These are phyloP conservation scores for Blastomyces gilchristii DNA, from an alignment of 2,329 filamentous ascomycete genomes.

Conservation along the genomic window DNA sequence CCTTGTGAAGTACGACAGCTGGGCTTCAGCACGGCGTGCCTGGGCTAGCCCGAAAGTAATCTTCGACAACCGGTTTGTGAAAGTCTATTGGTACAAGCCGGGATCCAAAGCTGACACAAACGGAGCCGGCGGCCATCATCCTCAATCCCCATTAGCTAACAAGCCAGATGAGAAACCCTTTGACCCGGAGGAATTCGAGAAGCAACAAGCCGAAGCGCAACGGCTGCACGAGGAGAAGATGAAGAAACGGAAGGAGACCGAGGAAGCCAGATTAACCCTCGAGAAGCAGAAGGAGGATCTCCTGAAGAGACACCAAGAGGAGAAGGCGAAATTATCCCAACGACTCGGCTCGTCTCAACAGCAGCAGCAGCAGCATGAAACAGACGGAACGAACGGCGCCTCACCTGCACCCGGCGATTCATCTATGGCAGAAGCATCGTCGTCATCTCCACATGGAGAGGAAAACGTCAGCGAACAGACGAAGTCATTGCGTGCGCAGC, in stretches of 20 bases:
- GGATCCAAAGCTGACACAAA: slow-evolving; percentile 27
- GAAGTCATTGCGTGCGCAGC: slow-evolving; percentile 43
- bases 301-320: slow-evolving; percentile 46
- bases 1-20: slow-evolving; percentile 45
- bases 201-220: slow-evolving; percentile 48
- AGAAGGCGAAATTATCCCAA: slow-evolving; percentile 42
- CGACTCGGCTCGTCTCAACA: slow-evolving; percentile 35
- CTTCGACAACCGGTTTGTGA: slow-evolving; percentile 55
- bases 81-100: slow-evolving; percentile 52
- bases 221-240: slow-evolving; percentile 46
- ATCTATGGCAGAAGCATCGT: slow-evolving; percentile 11
- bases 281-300: slow-evolving; percentile 43
- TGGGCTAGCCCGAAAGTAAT: slow-evolving; percentile 53
- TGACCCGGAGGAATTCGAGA: slow-evolving; percentile 45
- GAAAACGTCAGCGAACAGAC: slow-evolving; percentile 39
- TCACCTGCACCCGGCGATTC: slow-evolving; percentile 10
- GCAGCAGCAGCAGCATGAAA: slow-evolving; percentile 26
- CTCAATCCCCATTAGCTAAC: slow-evolving; percentile 10
- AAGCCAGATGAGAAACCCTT: slow-evolving; percentile 35
- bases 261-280: slow-evolving; percentile 42
- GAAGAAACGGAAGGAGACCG: slow-evolving; percentile 43
- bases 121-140: slow-evolving; percentile 12
- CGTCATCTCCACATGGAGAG: slow-evolving; percentile 20
- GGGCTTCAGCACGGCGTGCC: slow-evolving; percentile 43
- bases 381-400: slow-evolving; percentile 9